These are phyloP conservation scores for Leccinellum rugosiceps DNA, from an alignment of 768 basidiomycete genomes.

Conservation along the genomic window DNA sequence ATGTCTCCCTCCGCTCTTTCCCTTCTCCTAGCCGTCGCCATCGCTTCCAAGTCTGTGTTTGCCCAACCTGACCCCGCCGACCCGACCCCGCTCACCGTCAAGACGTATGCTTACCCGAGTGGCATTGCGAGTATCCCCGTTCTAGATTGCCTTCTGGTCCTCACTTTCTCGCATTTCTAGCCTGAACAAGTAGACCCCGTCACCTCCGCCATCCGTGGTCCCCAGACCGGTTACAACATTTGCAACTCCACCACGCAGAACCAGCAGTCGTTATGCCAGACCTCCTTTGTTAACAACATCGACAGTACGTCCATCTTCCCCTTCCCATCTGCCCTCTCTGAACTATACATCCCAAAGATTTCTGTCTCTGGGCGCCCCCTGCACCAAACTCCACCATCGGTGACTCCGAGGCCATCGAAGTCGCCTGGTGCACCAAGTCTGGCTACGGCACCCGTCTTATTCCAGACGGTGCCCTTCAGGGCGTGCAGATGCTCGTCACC, in stretches of 20 bases:
- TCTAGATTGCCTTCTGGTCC: background rate
- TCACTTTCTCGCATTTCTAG: slow-evolving; percentile 23
- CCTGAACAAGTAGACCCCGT: slow-evolving; percentile 51
- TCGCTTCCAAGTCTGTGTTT: slow-evolving; percentile 28
- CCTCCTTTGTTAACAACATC: slow-evolving; percentile 57
- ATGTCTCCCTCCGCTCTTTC: slow-evolving; percentile 53
- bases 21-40: slow-evolving; percentile 30
- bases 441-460: slow-evolving; percentile 70
- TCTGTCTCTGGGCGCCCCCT: slow-evolving; percentile 65
- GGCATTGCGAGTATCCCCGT: slow-evolving; percentile 35
- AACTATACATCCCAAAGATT: slow-evolving; percentile 47
- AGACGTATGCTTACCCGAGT: slow-evolving; percentile 42
- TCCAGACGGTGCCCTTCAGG: slow-evolving; percentile 56
- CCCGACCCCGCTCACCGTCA: slow-evolving; percentile 44
- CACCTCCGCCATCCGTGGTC: slow-evolving; percentile 45
- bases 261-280: slow-evolving; percentile 66
- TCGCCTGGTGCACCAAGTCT: slow-evolving; percentile 71
- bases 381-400: slow-evolving; percentile 51
- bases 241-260: slow-evolving; percentile 69
- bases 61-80: slow-evolving; percentile 40
- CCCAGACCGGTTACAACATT: slow-evolving; percentile 60
- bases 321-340: slow-evolving; percentile 4
- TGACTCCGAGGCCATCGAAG: slow-evolving; percentile 62
- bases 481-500: slow-evolving; percentile 62
- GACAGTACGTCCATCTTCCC: slow-evolving; percentile 25